Conservation (phyloP, 164 flowering plant genomes). For the Amborella trichopoda region DNA sequence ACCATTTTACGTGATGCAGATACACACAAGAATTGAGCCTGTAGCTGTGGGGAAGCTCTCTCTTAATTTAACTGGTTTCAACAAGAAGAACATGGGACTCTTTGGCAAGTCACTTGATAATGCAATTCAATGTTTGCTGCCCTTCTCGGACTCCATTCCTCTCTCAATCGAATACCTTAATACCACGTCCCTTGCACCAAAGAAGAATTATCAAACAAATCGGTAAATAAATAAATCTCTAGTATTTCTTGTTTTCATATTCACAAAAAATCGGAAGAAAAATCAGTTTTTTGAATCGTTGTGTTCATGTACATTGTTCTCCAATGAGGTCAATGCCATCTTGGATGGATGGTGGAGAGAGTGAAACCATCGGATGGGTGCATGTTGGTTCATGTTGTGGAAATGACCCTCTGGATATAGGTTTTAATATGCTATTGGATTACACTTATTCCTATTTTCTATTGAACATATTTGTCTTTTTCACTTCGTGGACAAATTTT, state of each 20-base stretch:
- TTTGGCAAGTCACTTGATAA: slow-evolving; percentile 41
- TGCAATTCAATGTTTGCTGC: slow-evolving; percentile 47
- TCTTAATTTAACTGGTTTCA: slow-evolving; percentile 60
- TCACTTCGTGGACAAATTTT: not conserved
- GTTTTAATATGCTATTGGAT: not conserved
- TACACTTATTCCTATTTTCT: not conserved
- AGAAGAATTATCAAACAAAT: slow-evolving; percentile 64
- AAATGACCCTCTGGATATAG: not conserved
- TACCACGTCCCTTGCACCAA: slow-evolving; percentile 58
- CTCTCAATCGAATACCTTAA: slow-evolving; percentile 81
- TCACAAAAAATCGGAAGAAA: too few species aligned
- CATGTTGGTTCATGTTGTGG: too few species aligned
- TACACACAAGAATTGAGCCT: slow-evolving; percentile 59
- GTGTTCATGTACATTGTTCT: too few species aligned
- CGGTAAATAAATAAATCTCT: too few species aligned
- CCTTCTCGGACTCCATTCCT: slow-evolving; percentile 48
- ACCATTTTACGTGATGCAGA: slow-evolving; percentile 46
- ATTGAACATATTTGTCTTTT: not conserved
- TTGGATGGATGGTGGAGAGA: too few species aligned
- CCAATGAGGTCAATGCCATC: too few species aligned
- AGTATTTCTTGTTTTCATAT: too few species aligned
- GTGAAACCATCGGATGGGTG: too few species aligned
- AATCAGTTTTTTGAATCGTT: too few species aligned
- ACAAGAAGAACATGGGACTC: slow-evolving; percentile 45
- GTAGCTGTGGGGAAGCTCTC: slow-evolving; percentile 89